Evolutionary conservation across 2,329 filamentous ascomycete species (phyloP), one percentile per base, ranked within the genome.

Genomic region (Alternaria sp.): DNA sequence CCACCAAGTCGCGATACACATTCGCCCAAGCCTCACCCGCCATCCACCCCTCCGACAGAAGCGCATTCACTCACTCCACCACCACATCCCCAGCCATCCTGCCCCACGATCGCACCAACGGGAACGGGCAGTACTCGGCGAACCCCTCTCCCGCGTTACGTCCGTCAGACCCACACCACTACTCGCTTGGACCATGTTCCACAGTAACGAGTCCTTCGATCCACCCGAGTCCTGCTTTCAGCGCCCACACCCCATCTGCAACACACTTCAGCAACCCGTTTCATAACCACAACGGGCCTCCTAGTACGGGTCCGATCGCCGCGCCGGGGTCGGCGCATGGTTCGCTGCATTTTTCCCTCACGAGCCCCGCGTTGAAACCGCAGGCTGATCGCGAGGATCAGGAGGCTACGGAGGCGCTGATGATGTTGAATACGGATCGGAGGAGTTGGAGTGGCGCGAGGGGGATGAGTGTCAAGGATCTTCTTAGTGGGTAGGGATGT

Each of bases 391-490:
- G 69, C 9, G 76, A 82, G 30, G 82, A 85, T 44, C 90, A 93
- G 62, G 92, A 95, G 76, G 94, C 93, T 1, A 95, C 93, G 8
- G 90, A 92, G 12, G 94, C 93, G 3, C 78, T 97, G 68, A 79
- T 97, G 76, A 97, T 97, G 93, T 82, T 97, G 60, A 96, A 94
- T 67, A 88, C 85, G 55, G 93, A 95, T 75, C 86, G 92, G 41
- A 85, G 92, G 36, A 80, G 73, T 57, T 83, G 81, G 80, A 73
- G 67, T 60, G 68, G 71, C 9, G 76, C 69, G 20, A 66, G 78
- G 27, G 78, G 77, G 10, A 83, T 84, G 81, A 84, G 81, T 59
- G 82, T 84, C 8, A 78, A 76, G 58, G 82, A 84, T 66, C 64
- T 84, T 46, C 66, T 84, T 11, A 82, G 81, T 51, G 73, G 74